Evolutionary conservation across 139 green algal genomes (phyloP), one percentile per base, ranked within the genome.

Genomic region (Prasinococcaceae sp.): DNA sequence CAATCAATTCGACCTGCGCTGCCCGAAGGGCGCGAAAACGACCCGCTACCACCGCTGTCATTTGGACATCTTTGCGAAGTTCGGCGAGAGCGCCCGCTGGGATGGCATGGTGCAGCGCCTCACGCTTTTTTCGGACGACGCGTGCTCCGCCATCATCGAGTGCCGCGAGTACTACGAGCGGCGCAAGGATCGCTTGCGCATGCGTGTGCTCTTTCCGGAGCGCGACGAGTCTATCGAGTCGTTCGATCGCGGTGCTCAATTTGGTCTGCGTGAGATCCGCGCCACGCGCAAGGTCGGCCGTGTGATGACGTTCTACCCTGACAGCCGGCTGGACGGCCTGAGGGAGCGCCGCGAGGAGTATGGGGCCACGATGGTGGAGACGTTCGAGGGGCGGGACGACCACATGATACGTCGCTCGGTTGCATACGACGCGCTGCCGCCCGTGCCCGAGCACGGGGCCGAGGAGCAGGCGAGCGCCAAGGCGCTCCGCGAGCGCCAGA

Each of bases 1-100:
- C 0, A 79, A 93, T 29, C 66, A 65, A 5, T 80, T 90, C 52
- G 81, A 93, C 69, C 81, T 81, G 73, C 61, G 78, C 16, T 92
- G 37, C 14, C 66, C 53, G 5, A 64, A 73, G 33, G 79, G 79
- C 37, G 42, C 41, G 28, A 88, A 88, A 66, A 48, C 50, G 42
- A 71, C 44, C 6, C 14, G 63, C 47, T 85, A 78, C 66, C 49
- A 55, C 6, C 54, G 58, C 35, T 69, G 46, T 20, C 67, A 72
- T 44, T 72, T 78, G 25, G 83, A 93, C 58, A 70, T 89, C 17
- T 89, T 82, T 47, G 81, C 83, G 0, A 50, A 61, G 23, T 89
- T 84, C 57, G 83, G 83, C 17, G 79, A 89, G 51, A 86, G 76
- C 69, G 61, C 40, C 16, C 70, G 79, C 30, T 90, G 78, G 76